Percentiles rank a stretch among this genome's conserved stretches.
These are phyloP conservation scores for Aspergillus biplanus DNA, from an alignment of 495 filamentous ascomycete genomes.

Conservation along the genomic window DNA sequence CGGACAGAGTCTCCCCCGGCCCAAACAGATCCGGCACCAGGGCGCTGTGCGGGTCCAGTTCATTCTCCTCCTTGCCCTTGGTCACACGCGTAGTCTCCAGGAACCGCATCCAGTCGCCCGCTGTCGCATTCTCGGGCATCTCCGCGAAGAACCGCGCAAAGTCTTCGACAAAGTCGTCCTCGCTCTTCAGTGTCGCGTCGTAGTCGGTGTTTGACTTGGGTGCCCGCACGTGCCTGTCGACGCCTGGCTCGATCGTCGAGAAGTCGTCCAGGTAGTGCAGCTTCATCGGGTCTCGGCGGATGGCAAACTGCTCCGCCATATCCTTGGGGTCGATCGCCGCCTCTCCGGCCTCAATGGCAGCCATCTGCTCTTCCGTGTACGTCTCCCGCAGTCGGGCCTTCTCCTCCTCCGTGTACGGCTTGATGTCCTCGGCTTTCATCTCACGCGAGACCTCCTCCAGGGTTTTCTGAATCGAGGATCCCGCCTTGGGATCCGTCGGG, in stretches of 20 bases:
- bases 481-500: neutral
- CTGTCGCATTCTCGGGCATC: constrained; percentile 49
- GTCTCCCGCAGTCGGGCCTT: constrained; percentile 60
- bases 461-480: constrained; percentile 26
- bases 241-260: constrained; percentile 68
- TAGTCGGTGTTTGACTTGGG: constrained; percentile 61
- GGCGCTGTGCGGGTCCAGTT: constrained; percentile 49
- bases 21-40: constrained; percentile 56
- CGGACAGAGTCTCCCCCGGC: constrained; percentile 41
- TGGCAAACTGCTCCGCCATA: constrained; percentile 68
- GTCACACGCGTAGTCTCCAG: constrained; percentile 51
- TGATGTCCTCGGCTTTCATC: constrained; percentile 51
- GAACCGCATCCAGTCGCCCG: constrained; percentile 51
- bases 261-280: constrained; percentile 88
- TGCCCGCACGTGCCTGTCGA: constrained; percentile 66
- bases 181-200: constrained; percentile 62
- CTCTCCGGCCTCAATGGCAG: constrained; percentile 86
- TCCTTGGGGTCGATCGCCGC: constrained; percentile 77
- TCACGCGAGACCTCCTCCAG: constrained; percentile 23
- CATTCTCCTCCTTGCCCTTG: constrained; percentile 54
- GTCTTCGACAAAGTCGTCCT: constrained; percentile 58
- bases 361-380: constrained; percentile 81
- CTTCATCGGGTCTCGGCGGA: constrained; percentile 70
- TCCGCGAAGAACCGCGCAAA: constrained; percentile 60
- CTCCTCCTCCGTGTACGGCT: constrained; percentile 71